A percentile compares a stretch with the other conserved stretches of the same genome.
Evolutionary conservation across 1,284 basidiomycete species (phyloP).

Genomic region (Xanthoconium separans): DNA sequence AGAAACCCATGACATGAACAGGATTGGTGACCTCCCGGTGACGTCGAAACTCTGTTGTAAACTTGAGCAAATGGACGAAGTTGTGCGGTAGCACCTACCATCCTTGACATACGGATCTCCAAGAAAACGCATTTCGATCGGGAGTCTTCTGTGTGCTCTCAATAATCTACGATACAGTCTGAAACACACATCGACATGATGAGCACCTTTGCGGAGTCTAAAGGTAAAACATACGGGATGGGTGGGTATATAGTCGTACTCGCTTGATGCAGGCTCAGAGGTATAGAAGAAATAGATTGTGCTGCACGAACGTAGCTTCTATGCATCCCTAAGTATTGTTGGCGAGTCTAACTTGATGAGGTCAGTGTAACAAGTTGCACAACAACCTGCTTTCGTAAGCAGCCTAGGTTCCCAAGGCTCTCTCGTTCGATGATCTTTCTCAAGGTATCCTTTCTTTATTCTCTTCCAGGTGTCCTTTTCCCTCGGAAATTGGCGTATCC

Average conservation of each 20-base stretch:
- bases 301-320: constrained; percentile 48
- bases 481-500: no score
- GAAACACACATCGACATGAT: constrained; percentile 3
- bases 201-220: background rate
- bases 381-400: background rate
- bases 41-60: constrained; percentile 71
- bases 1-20: constrained; percentile 86
- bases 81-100: constrained; percentile 42
- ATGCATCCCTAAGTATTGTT: constrained; percentile 15
- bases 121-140: constrained; percentile 79
- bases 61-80: constrained; percentile 1
- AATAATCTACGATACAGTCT: constrained; percentile 83
- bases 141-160: constrained; percentile 74
- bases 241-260: constrained; percentile 79
- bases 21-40: constrained; percentile 83
- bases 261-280: constrained; percentile 64
- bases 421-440: no score
- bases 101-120: constrained; percentile 90
- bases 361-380: background rate
- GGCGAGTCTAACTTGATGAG: background rate
- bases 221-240: constrained; percentile 57
- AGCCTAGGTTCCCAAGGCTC: background rate
- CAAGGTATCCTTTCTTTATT: background rate
- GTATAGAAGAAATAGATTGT: constrained; percentile 58
- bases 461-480: no score